phyloP scores from a whole-genome alignment of 305 asterid species.

The Lippia alba region DNA sequence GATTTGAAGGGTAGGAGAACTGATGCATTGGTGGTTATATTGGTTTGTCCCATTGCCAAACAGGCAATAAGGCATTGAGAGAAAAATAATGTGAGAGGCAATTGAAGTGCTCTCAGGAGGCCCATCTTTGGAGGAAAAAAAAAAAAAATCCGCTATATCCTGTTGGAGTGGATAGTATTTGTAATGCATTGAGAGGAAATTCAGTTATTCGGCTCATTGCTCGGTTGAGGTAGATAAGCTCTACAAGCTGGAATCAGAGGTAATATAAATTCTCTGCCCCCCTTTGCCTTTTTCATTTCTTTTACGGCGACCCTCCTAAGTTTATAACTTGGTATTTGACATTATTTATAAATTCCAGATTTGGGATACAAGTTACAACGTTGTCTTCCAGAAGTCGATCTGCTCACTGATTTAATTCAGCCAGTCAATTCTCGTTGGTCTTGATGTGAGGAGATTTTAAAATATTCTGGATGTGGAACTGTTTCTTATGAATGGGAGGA shows the following conservation, averaged over 20 bases:
- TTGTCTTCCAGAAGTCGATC: conserved; percentile 75
- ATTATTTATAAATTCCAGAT: conserved; percentile 48
- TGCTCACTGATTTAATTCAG: conserved; percentile 57
- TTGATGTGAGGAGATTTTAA: conserved; percentile 72
- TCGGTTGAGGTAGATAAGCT: conserved; percentile 68
- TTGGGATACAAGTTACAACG: conserved; percentile 57
- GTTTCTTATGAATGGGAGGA: conserved; percentile 66
- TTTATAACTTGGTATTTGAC: conserved; percentile 7
- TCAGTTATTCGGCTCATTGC: conserved; percentile 60
- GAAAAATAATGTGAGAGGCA: conserved; percentile 5
- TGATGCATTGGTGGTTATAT: conserved; percentile 26
- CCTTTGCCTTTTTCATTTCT: conserved; percentile 18
- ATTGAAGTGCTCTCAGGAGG: not conserved
- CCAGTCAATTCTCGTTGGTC: conserved; percentile 71
- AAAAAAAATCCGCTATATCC: not conserved
- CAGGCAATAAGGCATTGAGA: not conserved
- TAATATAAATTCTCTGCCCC: conserved; percentile 37
- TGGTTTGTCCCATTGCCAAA: conserved; percentile 12
- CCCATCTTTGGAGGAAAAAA: conserved; percentile 2
- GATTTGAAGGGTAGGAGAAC: conserved; percentile 36
- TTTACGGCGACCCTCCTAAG: conserved; percentile 10
- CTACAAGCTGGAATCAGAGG: conserved; percentile 82
- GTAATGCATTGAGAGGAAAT: conserved; percentile 48
- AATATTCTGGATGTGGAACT: conserved; percentile 64
- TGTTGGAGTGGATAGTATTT: conserved; percentile 61